Percentiles rank a stretch among this genome's conserved stretches.
Evolutionary conservation across 2,329 filamentous ascomycete species (phyloP).

Genomic region (Neonectria coccinea): DNA sequence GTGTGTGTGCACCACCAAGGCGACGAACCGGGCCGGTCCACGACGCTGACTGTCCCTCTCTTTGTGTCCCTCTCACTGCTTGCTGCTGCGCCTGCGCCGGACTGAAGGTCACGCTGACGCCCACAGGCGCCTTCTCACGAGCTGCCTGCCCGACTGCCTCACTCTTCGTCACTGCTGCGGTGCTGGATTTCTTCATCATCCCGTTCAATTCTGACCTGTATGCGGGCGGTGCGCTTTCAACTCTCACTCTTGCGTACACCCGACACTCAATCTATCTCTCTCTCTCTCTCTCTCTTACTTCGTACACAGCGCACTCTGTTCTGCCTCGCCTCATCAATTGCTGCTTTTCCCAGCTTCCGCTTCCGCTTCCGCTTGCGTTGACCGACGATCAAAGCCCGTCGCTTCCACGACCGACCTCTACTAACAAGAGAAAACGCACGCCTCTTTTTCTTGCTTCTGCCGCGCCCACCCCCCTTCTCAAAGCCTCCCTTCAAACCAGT

Average conservation of each 20-base stretch:
- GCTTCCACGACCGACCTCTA: slow-evolving; percentile 11
- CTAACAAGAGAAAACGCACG: slow-evolving; percentile 17
- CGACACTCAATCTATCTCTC: too few relatives aligned
- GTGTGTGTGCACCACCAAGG: not conserved
- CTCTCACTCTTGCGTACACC: not conserved
- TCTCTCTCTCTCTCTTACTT: too few relatives aligned
- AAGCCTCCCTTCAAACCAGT: not conserved
- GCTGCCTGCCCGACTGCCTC: slow-evolving; percentile 8
- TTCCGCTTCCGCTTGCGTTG: slow-evolving; percentile 18
- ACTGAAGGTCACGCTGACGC: slow-evolving; percentile 26
- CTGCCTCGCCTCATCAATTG: slow-evolving; percentile 11
- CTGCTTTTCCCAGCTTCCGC: slow-evolving; percentile 19
- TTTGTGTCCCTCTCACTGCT: slow-evolving; percentile 1
- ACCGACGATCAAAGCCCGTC: slow-evolving; percentile 12
- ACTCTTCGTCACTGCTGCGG: not conserved
- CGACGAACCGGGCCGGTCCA: slow-evolving; percentile 11
- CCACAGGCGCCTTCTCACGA: slow-evolving; percentile 8
- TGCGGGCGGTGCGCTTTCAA: not conserved
- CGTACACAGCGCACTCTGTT: not conserved
- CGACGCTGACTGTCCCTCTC: not conserved
- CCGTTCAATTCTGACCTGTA: too few relatives aligned
- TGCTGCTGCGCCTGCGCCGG: slow-evolving; percentile 17
- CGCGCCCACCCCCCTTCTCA: not conserved
- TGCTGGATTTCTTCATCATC: too few relatives aligned
- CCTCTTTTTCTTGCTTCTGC: slow-evolving; percentile 16